Base-by-base conservation (phyloP, 192 early-diverging fungal species). In the Chytriomyces confervae region DNA sequence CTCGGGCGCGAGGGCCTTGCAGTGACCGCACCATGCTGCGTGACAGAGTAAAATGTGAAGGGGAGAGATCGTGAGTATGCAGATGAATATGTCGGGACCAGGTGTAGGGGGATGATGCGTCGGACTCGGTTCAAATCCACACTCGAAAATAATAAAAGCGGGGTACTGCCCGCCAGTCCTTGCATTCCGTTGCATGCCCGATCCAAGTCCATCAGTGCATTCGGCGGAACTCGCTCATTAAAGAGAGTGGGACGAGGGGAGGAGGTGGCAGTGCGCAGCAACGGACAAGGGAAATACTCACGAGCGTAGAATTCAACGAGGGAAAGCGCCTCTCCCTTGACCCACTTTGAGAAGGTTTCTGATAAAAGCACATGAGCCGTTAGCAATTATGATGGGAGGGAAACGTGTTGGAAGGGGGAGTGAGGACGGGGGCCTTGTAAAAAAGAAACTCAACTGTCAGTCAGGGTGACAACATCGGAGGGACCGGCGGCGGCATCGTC, bases 301-400 rank as follows among this genome's bases (percentile, higher is more conserved):
- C 77, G 97, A 46, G 97, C 96, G 83, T 90, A 98, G 86, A 98
- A 98, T 85, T 98, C 93, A 69, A 98, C 92, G 64, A 98, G 89
- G 36, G 92, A 89, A 61, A 97, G 79, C 11, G 91, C 82, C 82
- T 93, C 89, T 3, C 84, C 80, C 23, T 88, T 77, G 71, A 93
- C 84, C 77, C 86, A 87, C 16, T 81, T 75, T 11, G 85, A 68
- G 82, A 96, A 96, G 78, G 78, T 93, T 72, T 82, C 84, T 84
- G 69, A 24, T 29, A n/a, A n/a, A n/a, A n/a, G n/a, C n/a, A n/a
- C n/a, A n/a, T n/a, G n/a, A n/a, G n/a, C n/a, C n/a, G n/a, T n/a
- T n/a, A n/a, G n/a, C n/a, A n/a, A n/a, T n/a, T n/a, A n/a, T n/a
- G n/a, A n/a, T n/a, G n/a, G n/a, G n/a, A n/a, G n/a, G n/a, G n/a